phyloP scores from a whole-genome alignment of 2,329 filamentous ascomycete genomes.

The Phyllosticta citribraziliensis region DNA sequence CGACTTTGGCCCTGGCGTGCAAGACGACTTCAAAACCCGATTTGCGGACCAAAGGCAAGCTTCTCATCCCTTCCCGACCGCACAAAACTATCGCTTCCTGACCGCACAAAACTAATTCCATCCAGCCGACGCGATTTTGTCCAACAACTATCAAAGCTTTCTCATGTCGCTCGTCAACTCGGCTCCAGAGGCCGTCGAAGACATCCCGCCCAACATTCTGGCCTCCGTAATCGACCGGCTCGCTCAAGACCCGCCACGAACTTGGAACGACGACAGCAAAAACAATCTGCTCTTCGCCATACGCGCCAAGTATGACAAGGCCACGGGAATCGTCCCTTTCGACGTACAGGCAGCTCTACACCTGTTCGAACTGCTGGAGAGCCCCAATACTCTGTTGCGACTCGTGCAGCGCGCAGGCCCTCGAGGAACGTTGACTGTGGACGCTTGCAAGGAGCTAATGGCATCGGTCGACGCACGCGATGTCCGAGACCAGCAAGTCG shows the following conservation, averaged over 20 bases:
- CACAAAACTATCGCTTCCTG: neutral
- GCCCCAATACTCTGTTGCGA: conserved; percentile 49
- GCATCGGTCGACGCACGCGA: conserved; percentile 49
- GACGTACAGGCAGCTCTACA: conserved; percentile 63
- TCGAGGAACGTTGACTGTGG: conserved; percentile 65
- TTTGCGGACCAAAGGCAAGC: conserved; percentile 76
- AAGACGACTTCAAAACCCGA: conserved; percentile 72
- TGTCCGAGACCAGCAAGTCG: conserved; percentile 72
- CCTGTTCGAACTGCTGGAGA: conserved; percentile 53
- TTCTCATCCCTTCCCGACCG: neutral
- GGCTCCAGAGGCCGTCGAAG: conserved; percentile 48
- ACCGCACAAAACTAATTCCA: conserved; percentile 13
- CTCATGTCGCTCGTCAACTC: conserved; percentile 63
- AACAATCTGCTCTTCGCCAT: conserved; percentile 58
- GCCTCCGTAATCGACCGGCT: conserved; percentile 76
- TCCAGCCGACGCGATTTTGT: conserved; percentile 79
- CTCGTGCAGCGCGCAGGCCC: conserved; percentile 65
- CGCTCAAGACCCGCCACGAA: conserved; percentile 75
- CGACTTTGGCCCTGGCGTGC: conserved; percentile 78
- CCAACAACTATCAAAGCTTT: conserved; percentile 68
- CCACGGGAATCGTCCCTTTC: conserved; percentile 45
- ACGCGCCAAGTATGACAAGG: conserved; percentile 52
- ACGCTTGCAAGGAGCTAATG: conserved; percentile 54
- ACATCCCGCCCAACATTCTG: conserved; percentile 60
- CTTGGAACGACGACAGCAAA: conserved; percentile 68